Percentiles rank a stretch among this genome's conserved stretches.
Conservation (phyloP, 345 rosid species). For the Ceriops decandra region DNA sequence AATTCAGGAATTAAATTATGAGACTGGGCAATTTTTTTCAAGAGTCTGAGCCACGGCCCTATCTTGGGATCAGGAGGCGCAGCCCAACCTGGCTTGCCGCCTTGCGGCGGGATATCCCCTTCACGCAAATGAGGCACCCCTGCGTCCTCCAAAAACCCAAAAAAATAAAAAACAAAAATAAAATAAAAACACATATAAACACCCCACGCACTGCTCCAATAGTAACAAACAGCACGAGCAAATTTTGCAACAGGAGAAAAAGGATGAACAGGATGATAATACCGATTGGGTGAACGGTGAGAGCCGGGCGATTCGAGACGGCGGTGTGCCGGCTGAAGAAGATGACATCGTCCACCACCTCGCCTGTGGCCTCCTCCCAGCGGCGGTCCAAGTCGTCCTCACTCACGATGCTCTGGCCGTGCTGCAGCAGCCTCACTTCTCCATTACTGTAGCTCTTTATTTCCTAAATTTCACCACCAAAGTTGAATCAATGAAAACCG, state of each 20-base stretch:
- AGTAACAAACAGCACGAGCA: not conserved
- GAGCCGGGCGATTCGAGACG: conserved; percentile 84
- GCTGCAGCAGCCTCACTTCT: conserved; percentile 61
- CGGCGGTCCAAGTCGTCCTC: conserved; percentile 81
- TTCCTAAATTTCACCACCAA: conserved; percentile 27
- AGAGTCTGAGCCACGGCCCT: conserved; percentile 82
- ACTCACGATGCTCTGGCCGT: conserved; percentile 52
- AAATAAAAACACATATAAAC: not conserved
- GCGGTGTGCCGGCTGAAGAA: conserved; percentile 94
- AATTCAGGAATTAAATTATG: conserved; percentile 83
- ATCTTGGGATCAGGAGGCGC: conserved; percentile 79
- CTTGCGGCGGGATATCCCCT: conserved; percentile 78
- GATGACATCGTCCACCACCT: conserved; percentile 71
- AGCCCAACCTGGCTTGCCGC: conserved; percentile 94
- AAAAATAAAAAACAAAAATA: not conserved
- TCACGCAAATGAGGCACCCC: conserved; percentile 85
- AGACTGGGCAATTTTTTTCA: conserved; percentile 63
- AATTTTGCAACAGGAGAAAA: not conserved
- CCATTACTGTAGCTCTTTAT: conserved; percentile 51
- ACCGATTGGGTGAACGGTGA: conserved; percentile 91
- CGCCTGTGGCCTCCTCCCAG: conserved; percentile 84
- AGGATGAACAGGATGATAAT: not conserved
- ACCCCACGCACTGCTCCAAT: not conserved
- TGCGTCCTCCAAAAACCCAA: not conserved
- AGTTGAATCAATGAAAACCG: not conserved